phyloP scores from a whole-genome alignment of 805 yeast species.

The Spathaspora hagerdaliae region DNA sequence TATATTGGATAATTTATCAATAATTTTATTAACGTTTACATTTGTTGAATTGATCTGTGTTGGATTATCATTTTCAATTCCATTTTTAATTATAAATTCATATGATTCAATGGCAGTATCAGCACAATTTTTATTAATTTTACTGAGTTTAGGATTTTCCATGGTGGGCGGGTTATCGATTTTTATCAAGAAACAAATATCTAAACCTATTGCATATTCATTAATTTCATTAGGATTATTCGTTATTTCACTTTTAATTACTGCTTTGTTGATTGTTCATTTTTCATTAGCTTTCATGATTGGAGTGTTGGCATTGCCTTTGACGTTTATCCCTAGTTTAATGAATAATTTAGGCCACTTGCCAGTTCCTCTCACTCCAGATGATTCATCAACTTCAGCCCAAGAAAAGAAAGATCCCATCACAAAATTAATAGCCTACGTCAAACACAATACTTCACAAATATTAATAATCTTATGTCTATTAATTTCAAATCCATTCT shows the following conservation, averaged over 20 bases:
- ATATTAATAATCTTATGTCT: constrained; percentile 32
- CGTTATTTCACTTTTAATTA: constrained; percentile 60
- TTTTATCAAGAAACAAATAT: constrained; percentile 10
- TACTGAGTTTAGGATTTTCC: constrained; percentile 4
- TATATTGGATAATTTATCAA: constrained; percentile 19
- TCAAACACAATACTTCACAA: constrained; percentile 9
- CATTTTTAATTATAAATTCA: constrained; percentile 10
- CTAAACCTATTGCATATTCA: constrained; percentile 19
- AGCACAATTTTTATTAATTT: constrained; percentile 10
- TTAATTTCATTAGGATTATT: constrained; percentile 47
- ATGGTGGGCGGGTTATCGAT: constrained; percentile 9
- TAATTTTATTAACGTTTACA: constrained; percentile 23
- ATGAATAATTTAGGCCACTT: background rate
- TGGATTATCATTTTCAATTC: constrained; percentile 21
- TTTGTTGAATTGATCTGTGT: constrained; percentile 22
- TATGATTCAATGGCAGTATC: constrained; percentile 13
- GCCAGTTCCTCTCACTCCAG: background rate
- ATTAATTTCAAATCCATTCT: constrained; percentile 50
- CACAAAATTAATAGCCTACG: background rate
- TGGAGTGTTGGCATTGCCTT: constrained; percentile 71
- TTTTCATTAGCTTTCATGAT: constrained; percentile 74
- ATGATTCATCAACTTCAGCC: background rate
- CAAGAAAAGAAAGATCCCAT: background rate
- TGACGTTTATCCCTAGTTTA: constrained; percentile 52
- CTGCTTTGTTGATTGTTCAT: constrained; percentile 75